Evolutionary conservation across 306 rosid genomes (phyloP).

Genomic region (Glycyrrhiza uralensis): DNA sequence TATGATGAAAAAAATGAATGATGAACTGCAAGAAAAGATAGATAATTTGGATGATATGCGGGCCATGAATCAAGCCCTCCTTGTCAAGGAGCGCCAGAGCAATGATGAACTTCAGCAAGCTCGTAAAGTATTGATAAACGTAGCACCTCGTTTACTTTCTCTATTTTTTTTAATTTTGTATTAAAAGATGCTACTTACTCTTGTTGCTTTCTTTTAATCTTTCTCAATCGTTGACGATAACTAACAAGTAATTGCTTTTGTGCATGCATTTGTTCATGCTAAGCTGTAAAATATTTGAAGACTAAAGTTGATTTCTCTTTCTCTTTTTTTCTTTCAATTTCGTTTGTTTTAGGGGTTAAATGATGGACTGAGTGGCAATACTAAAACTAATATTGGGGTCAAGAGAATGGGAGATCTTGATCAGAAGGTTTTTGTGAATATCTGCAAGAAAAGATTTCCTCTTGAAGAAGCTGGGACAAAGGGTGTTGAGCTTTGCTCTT

Average conservation of each 20-base stretch:
- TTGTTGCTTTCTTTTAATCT: background rate
- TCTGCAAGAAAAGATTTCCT: conserved; percentile 56
- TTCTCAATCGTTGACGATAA: conserved; percentile 5
- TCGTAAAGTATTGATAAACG: conserved; percentile 66
- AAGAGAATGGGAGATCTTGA: conserved; percentile 97
- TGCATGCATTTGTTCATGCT: background rate
- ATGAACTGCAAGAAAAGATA: conserved; percentile 51
- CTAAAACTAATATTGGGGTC: conserved; percentile 55
- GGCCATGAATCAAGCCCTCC: conserved; percentile 49
- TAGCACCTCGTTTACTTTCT: conserved; percentile 26
- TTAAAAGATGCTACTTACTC: background rate
- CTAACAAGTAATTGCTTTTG: background rate
- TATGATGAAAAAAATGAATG: conserved; percentile 77
- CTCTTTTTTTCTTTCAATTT: background rate
- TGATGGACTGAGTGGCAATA: conserved; percentile 38
- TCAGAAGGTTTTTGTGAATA: conserved; percentile 54
- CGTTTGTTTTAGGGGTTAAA: conserved; percentile 53
- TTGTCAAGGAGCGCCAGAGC: conserved; percentile 82
- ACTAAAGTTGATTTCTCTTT: conserved; percentile 10
- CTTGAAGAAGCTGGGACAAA: conserved; percentile 55
- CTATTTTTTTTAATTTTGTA: background rate
- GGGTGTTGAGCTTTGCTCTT: conserved; percentile 68
- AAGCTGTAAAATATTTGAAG: background rate
- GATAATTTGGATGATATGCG: conserved; percentile 55
- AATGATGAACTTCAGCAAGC: conserved; percentile 95